phyloP scores from a whole-genome alignment of 1,139 yeast genomes.

The Hyphopichia khmerensis region DNA sequence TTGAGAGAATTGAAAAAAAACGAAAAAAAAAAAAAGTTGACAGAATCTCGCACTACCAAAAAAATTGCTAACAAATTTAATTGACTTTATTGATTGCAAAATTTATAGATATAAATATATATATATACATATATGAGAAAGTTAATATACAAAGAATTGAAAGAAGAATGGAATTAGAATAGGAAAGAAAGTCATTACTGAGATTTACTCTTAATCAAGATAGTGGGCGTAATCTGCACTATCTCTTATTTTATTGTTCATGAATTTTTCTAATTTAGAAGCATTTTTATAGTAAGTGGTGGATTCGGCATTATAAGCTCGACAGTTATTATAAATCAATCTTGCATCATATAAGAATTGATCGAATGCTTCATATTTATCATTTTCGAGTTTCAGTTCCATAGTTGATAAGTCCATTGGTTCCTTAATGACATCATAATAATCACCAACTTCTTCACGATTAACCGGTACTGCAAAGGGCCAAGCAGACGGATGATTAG shows the following conservation, averaged over 20 bases:
- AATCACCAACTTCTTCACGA: constrained; percentile 92
- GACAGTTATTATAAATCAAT: constrained; percentile 84
- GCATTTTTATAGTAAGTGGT: constrained; percentile 92
- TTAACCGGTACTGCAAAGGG: constrained; percentile 94
- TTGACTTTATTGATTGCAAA: neutral
- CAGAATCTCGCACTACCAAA: neutral
- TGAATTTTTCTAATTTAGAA: constrained; percentile 84
- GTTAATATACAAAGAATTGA: constrained; percentile 1
- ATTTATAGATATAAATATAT: neutral
- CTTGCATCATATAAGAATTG: constrained; percentile 88
- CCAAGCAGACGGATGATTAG: constrained; percentile 98
- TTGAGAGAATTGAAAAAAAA: neutral
- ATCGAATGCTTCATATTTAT: constrained; percentile 86
- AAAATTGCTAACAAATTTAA: neutral
- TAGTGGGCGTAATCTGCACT: constrained; percentile 65
- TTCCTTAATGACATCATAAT: constrained; percentile 92
- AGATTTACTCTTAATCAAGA: too few relatives aligned
- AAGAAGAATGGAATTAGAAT: neutral
- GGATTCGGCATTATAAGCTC: constrained; percentile 83
- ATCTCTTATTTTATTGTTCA: constrained; percentile 78
- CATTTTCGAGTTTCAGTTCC: constrained; percentile 91
- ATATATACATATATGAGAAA: neutral
- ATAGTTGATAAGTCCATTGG: constrained; percentile 98
- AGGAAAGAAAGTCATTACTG: neutral
- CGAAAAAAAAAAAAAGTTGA: too few relatives aligned